These are phyloP conservation scores for Tulasnella calospora DNA, from an alignment of 768 basidiomycete species.

Conservation along the genomic window DNA sequence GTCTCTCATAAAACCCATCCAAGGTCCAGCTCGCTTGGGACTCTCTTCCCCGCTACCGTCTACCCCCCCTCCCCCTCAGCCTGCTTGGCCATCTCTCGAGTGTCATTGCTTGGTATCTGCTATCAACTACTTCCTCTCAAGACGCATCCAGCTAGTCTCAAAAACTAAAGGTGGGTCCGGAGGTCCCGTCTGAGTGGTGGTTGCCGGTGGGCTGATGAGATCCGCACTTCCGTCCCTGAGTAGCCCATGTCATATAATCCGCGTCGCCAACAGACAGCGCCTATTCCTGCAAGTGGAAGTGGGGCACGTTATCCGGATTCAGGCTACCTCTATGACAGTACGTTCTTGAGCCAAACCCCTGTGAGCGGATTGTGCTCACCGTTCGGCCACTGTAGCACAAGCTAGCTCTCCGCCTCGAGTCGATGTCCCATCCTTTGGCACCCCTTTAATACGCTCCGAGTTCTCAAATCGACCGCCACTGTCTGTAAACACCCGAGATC, in stretches of 20 bases:
- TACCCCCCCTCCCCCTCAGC: background rate
- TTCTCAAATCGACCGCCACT: background rate
- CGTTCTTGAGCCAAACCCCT: background rate
- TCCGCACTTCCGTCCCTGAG: background rate
- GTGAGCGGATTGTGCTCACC: background rate
- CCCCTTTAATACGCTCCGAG: background rate
- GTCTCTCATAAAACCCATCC: background rate
- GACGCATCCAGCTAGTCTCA: background rate
- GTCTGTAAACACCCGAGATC: background rate
- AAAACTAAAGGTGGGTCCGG: background rate
- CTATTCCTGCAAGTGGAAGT: background rate
- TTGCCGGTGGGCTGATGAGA: background rate
- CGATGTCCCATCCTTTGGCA: constrained; percentile 9
- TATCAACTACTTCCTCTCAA: background rate
- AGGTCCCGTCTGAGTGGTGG: background rate
- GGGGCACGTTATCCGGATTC: background rate
- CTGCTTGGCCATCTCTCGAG: background rate
- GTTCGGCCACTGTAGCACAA: background rate
- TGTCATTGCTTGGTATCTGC: background rate
- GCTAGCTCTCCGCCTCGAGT: constrained; percentile 12
- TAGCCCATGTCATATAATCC: background rate
- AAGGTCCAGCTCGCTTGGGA: background rate
- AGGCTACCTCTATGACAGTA: background rate
- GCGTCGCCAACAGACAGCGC: background rate
- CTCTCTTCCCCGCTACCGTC: background rate